These are phyloP conservation scores for Hibiscus syriacus DNA, from an alignment of 345 rosid species.

Conservation along the genomic window DNA sequence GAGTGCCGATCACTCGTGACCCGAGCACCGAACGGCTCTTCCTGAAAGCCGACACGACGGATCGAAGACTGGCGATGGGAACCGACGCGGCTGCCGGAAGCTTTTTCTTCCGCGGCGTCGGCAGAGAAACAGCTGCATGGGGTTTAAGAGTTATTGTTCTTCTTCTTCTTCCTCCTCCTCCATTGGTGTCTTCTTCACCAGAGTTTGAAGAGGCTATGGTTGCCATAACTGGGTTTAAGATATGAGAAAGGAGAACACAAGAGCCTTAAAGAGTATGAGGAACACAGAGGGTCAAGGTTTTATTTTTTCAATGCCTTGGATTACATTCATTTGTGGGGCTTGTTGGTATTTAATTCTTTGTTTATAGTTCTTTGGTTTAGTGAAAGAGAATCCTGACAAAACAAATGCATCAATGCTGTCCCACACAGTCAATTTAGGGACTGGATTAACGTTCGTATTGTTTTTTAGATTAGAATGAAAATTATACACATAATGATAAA, in stretches of 20 bases:
- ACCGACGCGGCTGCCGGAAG: constrained; percentile 47
- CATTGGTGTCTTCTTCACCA: neutral
- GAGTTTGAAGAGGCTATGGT: neutral
- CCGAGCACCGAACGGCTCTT: constrained; percentile 55
- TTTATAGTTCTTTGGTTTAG: neutral
- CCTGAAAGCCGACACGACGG: constrained; percentile 47
- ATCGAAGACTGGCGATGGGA: constrained; percentile 66
- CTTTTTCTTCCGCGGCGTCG: too few species aligned
- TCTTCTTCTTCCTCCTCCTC: neutral
- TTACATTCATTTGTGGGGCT: neutral
- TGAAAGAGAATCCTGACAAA: neutral
- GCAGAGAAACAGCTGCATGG: constrained; percentile 12
- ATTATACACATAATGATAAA: too few species aligned
- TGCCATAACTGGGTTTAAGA: neutral
- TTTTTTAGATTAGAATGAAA: too few species aligned
- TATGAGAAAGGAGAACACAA: too few species aligned
- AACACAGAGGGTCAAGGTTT: neutral
- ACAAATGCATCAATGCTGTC: neutral
- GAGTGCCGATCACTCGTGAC: constrained; percentile 72
- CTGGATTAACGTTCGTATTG: neutral
- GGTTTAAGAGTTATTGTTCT: neutral
- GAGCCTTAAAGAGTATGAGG: neutral
- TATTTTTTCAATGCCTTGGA: neutral
- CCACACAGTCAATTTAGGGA: neutral
- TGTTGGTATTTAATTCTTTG: neutral